Evolutionary conservation across 768 basidiomycete genomes (phyloP).

Genomic region (Kwoniella pini): DNA sequence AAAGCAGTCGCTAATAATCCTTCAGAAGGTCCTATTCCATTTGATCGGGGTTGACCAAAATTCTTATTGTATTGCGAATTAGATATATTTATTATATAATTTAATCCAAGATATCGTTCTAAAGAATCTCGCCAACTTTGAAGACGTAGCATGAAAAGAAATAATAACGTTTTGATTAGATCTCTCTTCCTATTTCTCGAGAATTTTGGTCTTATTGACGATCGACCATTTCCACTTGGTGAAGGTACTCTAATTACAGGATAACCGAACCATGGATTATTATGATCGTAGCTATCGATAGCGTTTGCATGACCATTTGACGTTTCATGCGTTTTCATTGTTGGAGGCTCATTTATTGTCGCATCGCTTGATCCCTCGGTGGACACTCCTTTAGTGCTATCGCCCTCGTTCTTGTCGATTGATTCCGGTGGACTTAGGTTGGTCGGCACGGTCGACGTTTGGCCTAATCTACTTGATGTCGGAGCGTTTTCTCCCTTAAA

Average conservation of each 20-base stretch:
- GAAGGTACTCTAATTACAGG: constrained; percentile 38
- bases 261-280: constrained; percentile 55
- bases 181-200: constrained; percentile 49
- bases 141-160: constrained; percentile 50
- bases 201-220: constrained; percentile 38
- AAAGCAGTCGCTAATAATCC: background rate
- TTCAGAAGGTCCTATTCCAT: background rate
- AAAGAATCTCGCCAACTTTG: constrained; percentile 36
- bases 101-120: constrained; percentile 33
- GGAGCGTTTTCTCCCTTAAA: constrained; percentile 11
- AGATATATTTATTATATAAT: background rate
- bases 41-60: no score
- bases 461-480: background rate
- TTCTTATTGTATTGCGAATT: no score
- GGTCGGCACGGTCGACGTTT: background rate
- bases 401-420: no score
- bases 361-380: no score
- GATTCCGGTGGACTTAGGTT: no score
- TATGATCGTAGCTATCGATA: constrained; percentile 20
- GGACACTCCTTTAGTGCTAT: no score
- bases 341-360: no score
- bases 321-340: no score
- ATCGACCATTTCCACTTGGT: constrained; percentile 7
- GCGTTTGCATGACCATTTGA: background rate
- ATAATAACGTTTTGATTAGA: constrained; percentile 50